Percentiles rank a stretch among this genome's conserved stretches.
phyloP scores from a whole-genome alignment of 371 early-diverging fungal genomes.

The Mucor sp. region DNA sequence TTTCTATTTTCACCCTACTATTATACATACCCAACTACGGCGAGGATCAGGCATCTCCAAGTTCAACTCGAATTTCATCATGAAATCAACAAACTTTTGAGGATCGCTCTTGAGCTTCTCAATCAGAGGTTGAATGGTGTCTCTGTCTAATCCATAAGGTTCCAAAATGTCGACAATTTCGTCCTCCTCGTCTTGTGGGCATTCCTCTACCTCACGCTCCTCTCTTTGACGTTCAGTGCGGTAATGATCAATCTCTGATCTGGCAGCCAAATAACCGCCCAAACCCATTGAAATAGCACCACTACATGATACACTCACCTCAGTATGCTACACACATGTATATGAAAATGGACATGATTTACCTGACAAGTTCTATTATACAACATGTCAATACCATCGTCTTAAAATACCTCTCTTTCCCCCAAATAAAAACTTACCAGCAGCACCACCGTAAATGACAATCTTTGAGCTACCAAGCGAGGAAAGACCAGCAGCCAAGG shows the following conservation, averaged over 20 bases:
- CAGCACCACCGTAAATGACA: slow-evolving; percentile 73
- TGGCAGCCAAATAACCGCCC: slow-evolving; percentile 71
- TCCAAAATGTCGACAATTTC: slow-evolving; percentile 66
- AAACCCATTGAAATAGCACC: slow-evolving; percentile 60
- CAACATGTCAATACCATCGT: neutral
- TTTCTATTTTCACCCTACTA: neutral
- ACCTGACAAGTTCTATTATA: slow-evolving; percentile 46
- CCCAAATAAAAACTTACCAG: slow-evolving; percentile 50
- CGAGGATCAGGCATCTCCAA: slow-evolving; percentile 65
- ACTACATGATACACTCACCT: slow-evolving; percentile 14
- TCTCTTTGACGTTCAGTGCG: slow-evolving; percentile 63
- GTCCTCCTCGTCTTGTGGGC: slow-evolving; percentile 65
- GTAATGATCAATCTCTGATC: slow-evolving; percentile 72
- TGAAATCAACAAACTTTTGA: slow-evolving; percentile 70
- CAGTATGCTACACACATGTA: neutral
- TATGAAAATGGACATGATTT: neutral
- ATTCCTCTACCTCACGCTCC: slow-evolving; percentile 56
- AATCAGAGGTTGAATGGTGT: slow-evolving; percentile 65
- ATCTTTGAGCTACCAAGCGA: slow-evolving; percentile 59
- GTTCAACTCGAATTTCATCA: slow-evolving; percentile 77
- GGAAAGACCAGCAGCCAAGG: slow-evolving; percentile 74
- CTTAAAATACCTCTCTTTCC: neutral
- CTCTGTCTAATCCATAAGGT: slow-evolving; percentile 63
- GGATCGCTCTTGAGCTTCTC: slow-evolving; percentile 56
- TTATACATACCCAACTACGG: slow-evolving; percentile 56